Base-by-base conservation (phyloP, 495 filamentous ascomycete genomes). In the Jackrogersella multiformis region DNA sequence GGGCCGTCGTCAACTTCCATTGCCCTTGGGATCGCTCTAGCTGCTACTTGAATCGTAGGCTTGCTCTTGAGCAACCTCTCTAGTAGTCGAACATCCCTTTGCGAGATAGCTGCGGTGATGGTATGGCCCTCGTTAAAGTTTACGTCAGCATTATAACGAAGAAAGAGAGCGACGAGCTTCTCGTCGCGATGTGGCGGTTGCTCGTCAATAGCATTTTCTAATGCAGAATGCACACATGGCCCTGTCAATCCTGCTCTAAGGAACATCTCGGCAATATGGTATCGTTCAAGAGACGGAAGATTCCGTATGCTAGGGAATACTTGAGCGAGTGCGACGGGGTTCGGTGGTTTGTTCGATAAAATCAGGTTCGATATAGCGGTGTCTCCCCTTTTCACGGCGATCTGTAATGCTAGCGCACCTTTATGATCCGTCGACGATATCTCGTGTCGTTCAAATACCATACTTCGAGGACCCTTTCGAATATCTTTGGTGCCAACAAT, bases 341-440 rank as follows among this genome's bases (percentile, higher is more conserved):
- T 77, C 0, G 70, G 70, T 13, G 81, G 81, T 38, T 76, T 78
- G 18, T 65, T 73, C 10, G 70, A 61, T 21, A 84, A 55, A 4
- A 84, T 79, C 35, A 69, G 48, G 42, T 77, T 73, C 8, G 79
- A 74, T 66, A 83, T 79, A 0, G 70, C 56, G 9, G 72, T 21
- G 45, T 80, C 66, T 18, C 72, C 74, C 62, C 62, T 75, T 38
- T 72, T 65, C 2, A 82, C 75, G 0, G 81, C 79, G n/a, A 76
- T 66, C 13, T 71, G 70, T n/a, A 84, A 54, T 0, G 81, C 80
- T 28, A 77, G 30, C 5, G 79, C 80, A 23, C 76, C 73, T 48
- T 77, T 77, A 34, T 82, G 66, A 52, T 84, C 78, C 4, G 81
- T 78, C 21, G 81, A 81, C 5, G 81, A 79, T 13, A 72, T 75